Evolutionary conservation across 176 grass and related monocot genomes (phyloP), one percentile per base, ranked within the genome.

Genomic region (Avena eriantha): DNA sequence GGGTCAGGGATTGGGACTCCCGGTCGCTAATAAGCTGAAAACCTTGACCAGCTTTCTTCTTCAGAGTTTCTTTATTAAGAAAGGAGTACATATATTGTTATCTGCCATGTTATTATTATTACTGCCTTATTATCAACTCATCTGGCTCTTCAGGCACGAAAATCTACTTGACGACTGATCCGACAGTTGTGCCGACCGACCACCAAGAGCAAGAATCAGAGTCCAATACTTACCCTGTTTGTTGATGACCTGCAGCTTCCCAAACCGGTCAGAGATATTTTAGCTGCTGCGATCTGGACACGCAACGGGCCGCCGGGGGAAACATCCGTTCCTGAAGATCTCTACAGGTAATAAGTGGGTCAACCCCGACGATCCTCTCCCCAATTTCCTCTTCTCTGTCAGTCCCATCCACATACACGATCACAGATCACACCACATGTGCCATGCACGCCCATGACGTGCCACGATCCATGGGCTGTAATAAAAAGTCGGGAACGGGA

Each of bases 271-370:
- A 87, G 80, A 76, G 75, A 87, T 76, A 86, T 66, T 66, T 41
- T 31, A 43, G 67, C 66, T 24, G 46, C 57, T 33, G 67, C 23
- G 56, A 90, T 87, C 75, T 80, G 48, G 76, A 91, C 39, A 91
- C 39, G 79, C 36, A 83, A 18, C 18, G 3, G 0, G 9, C 1
- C 34, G 26, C 72, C 23, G 48, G 23, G 48, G 57, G 75, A 84
- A 90, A 75, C 66, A 66, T 87, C 80, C 75, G 75, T 87, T 64
- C 36, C 13, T 84, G 57, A 87, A 87, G 57, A 80, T 76, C 49
- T 80, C 47, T 0, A n/a, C 61, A 69, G 11, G 77, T 71, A 85
- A 88, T 71, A 85, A 88, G 86, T 78, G 63, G 76, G 80, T 60
- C 86, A 85, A 77, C 41, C 54, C 34, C 24, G 26, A 61, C 19